Conservation (phyloP, 1,139 yeast species). For the Suzukiozyma palmioleophila region DNA sequence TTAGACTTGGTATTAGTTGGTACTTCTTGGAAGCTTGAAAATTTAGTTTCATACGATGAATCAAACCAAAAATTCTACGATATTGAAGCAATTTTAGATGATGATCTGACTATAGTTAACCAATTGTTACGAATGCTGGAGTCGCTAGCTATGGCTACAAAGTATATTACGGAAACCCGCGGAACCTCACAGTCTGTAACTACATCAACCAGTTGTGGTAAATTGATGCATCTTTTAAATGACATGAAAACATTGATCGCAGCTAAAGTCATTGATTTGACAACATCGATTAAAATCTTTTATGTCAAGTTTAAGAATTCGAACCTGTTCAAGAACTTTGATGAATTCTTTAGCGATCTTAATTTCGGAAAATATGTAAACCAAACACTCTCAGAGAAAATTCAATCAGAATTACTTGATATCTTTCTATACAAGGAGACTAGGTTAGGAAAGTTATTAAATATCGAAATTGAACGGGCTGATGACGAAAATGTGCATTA, state of each 20-base stretch:
- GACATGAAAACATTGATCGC: conserved; percentile 23
- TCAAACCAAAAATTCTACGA: background rate
- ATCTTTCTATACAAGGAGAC: conserved; percentile 34
- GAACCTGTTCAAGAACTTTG: conserved; percentile 25
- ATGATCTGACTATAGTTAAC: conserved; percentile 2
- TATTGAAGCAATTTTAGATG: conserved; percentile 1
- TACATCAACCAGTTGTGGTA: conserved; percentile 6
- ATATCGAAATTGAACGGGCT: conserved; percentile 46
- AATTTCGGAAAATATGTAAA: conserved; percentile 13
- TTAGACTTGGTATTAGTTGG: conserved; percentile 24
- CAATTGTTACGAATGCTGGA: conserved; percentile 7
- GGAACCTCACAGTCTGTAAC: conserved; percentile 10
- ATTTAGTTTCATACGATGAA: conserved; percentile 14
- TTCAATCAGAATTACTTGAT: conserved; percentile 24
- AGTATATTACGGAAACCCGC: conserved; percentile 8
- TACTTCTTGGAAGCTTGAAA: conserved; percentile 35
- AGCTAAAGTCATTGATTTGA: conserved; percentile 27
- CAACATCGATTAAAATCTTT: conserved; percentile 31
- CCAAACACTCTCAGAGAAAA: conserved; percentile 14
- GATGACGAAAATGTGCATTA: conserved; percentile 58
- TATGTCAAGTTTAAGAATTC: conserved; percentile 23
- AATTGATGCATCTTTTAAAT: conserved; percentile 15
- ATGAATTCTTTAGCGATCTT: conserved; percentile 19
- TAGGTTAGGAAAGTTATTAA: conserved; percentile 19
- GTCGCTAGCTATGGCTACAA: conserved; percentile 5